A percentile compares a stretch with the other conserved stretches of the same genome.
Evolutionary conservation across 2,329 filamentous ascomycete species (phyloP).

Genomic region (Pyrenophora tritici-repentis): DNA sequence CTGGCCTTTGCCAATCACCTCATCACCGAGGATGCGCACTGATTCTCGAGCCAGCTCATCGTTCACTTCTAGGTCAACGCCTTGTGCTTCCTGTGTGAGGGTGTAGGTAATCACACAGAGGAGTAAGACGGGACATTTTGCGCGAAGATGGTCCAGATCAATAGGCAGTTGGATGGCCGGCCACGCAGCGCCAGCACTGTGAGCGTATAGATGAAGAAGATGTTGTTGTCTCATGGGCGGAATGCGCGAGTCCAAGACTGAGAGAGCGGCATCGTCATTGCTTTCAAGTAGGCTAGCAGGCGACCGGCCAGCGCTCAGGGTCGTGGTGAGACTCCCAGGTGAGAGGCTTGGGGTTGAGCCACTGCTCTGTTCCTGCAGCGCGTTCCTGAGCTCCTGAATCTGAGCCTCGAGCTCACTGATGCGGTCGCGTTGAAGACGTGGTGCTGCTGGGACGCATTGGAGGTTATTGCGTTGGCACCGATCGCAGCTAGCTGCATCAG

Average conservation of each 20-base stretch:
- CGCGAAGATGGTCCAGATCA: conserved; percentile 22
- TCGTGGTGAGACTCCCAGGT: conserved; percentile 10
- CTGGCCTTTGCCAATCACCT: conserved; percentile 29
- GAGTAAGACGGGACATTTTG: conserved; percentile 30
- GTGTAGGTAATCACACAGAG: conserved; percentile 26
- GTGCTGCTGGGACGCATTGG: conserved; percentile 30
- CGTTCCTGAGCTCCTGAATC: conserved; percentile 24
- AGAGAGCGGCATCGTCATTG: conserved; percentile 22
- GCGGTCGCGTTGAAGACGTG: conserved; percentile 35
- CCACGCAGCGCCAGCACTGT: conserved; percentile 26
- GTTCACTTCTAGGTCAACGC: conserved; percentile 25
- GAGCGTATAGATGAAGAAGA: conserved; percentile 22
- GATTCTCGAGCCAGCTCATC: conserved; percentile 32
- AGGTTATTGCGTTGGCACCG: conserved; percentile 31
- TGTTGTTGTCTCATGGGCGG: conserved; percentile 25
- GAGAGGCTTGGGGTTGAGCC: conserved; percentile 25
- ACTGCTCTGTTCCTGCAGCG: conserved; percentile 14
- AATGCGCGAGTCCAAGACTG: conserved; percentile 30
- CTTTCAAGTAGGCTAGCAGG: conserved; percentile 17
- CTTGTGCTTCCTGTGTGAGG: conserved; percentile 27
- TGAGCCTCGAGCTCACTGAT: conserved; percentile 35
- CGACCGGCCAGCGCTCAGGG: conserved; percentile 2
- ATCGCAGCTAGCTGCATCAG: conserved; percentile 23
- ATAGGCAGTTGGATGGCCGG: conserved; percentile 21
- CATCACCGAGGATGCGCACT: conserved; percentile 28